These are phyloP conservation scores for Somion occarium DNA, from an alignment of 1,284 basidiomycete species.

Conservation along the genomic window DNA sequence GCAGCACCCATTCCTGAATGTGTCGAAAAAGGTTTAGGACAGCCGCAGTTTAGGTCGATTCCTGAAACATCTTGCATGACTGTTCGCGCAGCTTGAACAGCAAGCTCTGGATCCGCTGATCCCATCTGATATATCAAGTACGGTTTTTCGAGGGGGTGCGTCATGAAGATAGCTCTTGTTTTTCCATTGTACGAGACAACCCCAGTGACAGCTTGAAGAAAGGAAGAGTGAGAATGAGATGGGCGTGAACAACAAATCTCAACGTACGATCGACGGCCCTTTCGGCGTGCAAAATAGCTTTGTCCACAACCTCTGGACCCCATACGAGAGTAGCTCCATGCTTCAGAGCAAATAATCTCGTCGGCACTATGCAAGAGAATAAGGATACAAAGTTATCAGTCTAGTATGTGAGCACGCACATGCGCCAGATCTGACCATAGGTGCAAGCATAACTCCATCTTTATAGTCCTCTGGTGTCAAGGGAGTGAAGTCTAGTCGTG, in stretches of 20 bases:
- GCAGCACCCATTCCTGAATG: conserved; percentile 97
- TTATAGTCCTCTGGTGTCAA: conserved; percentile 66
- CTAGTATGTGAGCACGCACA: conserved; percentile 46
- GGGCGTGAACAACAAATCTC: conserved; percentile 1
- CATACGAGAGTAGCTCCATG: conserved; percentile 95
- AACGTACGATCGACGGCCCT: conserved; percentile 81
- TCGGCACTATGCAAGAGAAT: conserved; percentile 53
- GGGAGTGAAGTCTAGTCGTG: conserved; percentile 41
- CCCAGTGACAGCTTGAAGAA: conserved; percentile 67
- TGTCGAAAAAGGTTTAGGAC: conserved; percentile 94
- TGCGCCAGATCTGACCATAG: conserved; percentile 92
- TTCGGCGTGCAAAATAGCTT: conserved; percentile 86
- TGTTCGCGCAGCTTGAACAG: conserved; percentile 85
- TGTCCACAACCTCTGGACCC: conserved; percentile 96
- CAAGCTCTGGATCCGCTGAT: conserved; percentile 82
- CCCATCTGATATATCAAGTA: conserved; percentile 93
- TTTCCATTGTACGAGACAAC: conserved; percentile 86
- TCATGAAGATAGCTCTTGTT: conserved; percentile 84
- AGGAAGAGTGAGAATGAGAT: conserved; percentile 8
- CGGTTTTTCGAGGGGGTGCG: conserved; percentile 92
- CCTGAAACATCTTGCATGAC: conserved; percentile 91
- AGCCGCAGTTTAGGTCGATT: conserved; percentile 93
- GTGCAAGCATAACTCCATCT: conserved; percentile 84
- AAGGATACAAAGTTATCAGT: conserved; percentile 7
- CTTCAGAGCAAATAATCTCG: conserved; percentile 83